phyloP scores from a whole-genome alignment of 2,329 filamentous ascomycete genomes.

The Chaetothyriales sp. region DNA sequence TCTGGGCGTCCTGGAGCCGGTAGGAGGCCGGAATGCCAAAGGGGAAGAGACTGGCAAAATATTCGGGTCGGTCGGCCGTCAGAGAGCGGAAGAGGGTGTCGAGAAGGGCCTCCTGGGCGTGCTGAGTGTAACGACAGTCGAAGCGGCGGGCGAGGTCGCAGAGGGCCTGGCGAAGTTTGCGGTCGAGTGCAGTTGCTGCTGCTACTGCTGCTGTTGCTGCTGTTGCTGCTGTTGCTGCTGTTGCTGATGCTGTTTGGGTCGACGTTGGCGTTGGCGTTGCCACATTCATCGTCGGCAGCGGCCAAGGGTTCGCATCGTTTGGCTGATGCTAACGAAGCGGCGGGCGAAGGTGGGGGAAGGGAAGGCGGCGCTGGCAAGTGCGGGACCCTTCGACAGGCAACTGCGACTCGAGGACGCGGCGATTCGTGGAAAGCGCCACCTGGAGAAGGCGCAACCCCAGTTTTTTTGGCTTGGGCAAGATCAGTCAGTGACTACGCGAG shows the following conservation, averaged over 20 bases:
- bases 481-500: not conserved
- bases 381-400: not conserved
- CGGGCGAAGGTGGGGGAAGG: not conserved
- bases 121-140: conserved; percentile 58
- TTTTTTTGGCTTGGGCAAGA: not conserved
- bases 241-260: not conserved
- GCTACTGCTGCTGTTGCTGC: conserved; percentile 15
- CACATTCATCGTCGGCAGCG: not conserved
- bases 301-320: not conserved
- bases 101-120: conserved; percentile 57
- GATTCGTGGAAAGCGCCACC: not conserved
- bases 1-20: conserved; percentile 76
- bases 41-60: conserved; percentile 70
- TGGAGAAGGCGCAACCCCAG: not conserved
- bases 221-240: not conserved
- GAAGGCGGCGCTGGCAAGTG: not conserved
- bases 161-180: conserved; percentile 69
- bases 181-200: conserved; percentile 46
- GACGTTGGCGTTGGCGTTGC: not conserved
- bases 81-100: conserved; percentile 75
- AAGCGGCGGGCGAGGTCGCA: conserved; percentile 59
- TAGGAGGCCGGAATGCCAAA: conserved; percentile 51
- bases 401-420: not conserved
- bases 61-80: conserved; percentile 56
- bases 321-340: not conserved